These are phyloP conservation scores for Herpetospermum pedunculosum DNA, from an alignment of 306 rosid genomes.

Conservation along the genomic window DNA sequence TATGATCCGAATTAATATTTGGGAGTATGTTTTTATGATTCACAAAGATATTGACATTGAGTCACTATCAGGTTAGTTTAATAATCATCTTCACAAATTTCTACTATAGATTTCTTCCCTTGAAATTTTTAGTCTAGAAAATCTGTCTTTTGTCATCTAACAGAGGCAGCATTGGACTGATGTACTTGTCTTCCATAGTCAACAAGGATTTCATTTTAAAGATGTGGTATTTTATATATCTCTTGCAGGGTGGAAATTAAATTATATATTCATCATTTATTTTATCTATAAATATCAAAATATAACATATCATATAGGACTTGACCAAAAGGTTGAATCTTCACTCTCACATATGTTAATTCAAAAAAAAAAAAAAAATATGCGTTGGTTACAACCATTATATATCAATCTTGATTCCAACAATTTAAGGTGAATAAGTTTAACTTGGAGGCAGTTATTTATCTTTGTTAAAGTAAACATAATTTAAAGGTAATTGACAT, in stretches of 20 bases:
- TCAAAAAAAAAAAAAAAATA: too few relatives aligned
- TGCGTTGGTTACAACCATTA: background rate
- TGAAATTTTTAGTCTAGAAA: conserved; percentile 6
- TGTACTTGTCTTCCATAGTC: background rate
- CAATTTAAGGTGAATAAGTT: background rate
- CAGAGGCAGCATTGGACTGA: background rate
- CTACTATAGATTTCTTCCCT: conserved; percentile 3
- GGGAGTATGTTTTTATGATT: background rate
- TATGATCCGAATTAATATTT: background rate
- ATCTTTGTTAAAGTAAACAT: too few relatives aligned
- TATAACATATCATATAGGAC: too few relatives aligned
- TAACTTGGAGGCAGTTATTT: too few relatives aligned
- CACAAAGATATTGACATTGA: background rate
- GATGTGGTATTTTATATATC: background rate
- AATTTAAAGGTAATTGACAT: too few relatives aligned
- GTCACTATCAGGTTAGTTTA: background rate
- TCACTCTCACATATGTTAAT: too few relatives aligned
- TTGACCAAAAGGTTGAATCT: too few relatives aligned
- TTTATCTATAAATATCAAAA: background rate
- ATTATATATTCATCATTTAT: background rate
- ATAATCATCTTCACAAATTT: background rate
- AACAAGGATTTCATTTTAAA: background rate
- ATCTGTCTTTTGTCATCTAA: background rate
- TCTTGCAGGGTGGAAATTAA: background rate
- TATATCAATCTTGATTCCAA: background rate